Evolutionary conservation across 148 eudicot genomes (phyloP), one percentile per base, ranked within the genome.

Genomic region (Pharnaceum exiguum): DNA sequence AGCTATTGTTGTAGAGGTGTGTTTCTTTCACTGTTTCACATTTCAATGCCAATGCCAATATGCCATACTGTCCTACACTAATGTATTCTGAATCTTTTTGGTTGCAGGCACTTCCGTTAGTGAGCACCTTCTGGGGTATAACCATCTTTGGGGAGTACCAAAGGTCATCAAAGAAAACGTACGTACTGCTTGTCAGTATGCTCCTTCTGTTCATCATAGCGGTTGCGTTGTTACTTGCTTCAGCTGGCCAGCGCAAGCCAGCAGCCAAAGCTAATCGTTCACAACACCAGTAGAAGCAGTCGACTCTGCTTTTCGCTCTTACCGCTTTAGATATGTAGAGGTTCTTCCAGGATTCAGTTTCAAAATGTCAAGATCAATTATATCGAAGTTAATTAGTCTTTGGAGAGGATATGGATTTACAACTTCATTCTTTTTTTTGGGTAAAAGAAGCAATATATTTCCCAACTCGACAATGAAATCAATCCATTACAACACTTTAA

Each of bases 81-180:
- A 7, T 46, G 12, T 42, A 39, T 52, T 47, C 29, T 42, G n/a
- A n/a, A n/a, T n/a, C n/a, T n/a, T n/a, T 35, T 35, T 6, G 12
- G 7, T 7, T 49, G 26, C 77, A 84, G 86, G 90, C 90, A 54
- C 76, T 84, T 37, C 83, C 90, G 25, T 68, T 83, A 12, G 89
- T 77, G 67, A 80, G 81, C 77, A 83, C 90, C 19, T 84, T 84
- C 60, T 80, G 86, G 90, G 90, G 81, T 12, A 46, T 80, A 63
- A 51, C 80, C 15, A 23, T 84, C 39, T 84, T 84, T 29, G 90
- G 90, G 31, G 90, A 84, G 79, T 84, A 84, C 68, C 65, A 79
- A 19, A 80, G 59, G 63, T 77, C 86, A 9, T 80, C 86, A 3
- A 73, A 70, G 59, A 70, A 49, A 76, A 84, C 90, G 22, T 84